Evolutionary conservation across 1,284 basidiomycete species (phyloP).

Genomic region (Ceratobasidium sp.): DNA sequence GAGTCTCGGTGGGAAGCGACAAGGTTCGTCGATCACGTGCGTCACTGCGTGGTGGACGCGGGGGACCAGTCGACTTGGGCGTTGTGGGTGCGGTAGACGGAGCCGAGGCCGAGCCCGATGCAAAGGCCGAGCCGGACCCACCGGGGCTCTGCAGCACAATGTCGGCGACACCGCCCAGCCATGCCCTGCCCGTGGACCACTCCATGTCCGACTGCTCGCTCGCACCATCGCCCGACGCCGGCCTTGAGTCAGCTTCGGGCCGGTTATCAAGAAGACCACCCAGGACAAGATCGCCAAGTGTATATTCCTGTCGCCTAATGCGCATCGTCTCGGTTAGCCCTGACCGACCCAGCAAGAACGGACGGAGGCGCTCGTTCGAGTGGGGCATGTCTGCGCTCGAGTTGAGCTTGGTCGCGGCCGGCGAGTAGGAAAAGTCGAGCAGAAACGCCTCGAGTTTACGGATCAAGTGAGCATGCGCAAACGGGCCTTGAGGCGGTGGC

Average conservation of each 20-base stretch:
- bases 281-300: constrained; percentile 21
- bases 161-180: constrained; percentile 28
- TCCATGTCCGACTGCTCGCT: constrained; percentile 23
- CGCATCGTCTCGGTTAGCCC: constrained; percentile 32
- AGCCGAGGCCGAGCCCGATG: not conserved
- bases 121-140: not conserved
- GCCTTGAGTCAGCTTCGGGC: not conserved
- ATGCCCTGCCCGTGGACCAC: constrained; percentile 28
- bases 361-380: constrained; percentile 24
- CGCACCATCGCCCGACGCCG: constrained; percentile 6
- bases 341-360: constrained; percentile 20
- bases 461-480: constrained; percentile 30
- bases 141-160: constrained; percentile 18
- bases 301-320: constrained; percentile 29
- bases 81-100: constrained; percentile 13
- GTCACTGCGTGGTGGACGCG: constrained; percentile 5
- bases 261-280: constrained; percentile 22
- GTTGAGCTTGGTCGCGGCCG: constrained; percentile 17
- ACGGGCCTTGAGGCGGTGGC: constrained; percentile 20
- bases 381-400: constrained; percentile 3
- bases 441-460: constrained; percentile 32
- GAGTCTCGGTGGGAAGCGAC: constrained; percentile 1
- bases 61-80: not conserved
- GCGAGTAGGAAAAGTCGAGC: constrained; percentile 34
- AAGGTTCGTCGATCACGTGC: constrained; percentile 5